These are phyloP conservation scores for Saccharomycopsis lassenensis DNA, from an alignment of 805 yeast genomes.

Conservation along the genomic window DNA sequence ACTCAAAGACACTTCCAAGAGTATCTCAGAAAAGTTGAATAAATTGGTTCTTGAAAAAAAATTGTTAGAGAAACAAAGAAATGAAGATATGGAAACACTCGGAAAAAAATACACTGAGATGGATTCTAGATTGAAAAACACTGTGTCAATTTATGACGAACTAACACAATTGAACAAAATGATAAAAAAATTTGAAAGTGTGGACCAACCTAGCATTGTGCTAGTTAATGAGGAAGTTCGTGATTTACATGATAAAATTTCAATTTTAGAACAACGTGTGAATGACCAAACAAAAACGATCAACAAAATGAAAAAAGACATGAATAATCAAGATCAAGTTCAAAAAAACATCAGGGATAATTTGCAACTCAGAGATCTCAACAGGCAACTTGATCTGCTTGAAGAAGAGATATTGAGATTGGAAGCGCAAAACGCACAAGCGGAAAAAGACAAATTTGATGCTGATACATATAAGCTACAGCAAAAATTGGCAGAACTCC, in stretches of 20 bases:
- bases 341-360: conserved; percentile 14
- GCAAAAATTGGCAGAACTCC: conserved; percentile 39
- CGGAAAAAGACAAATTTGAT: conserved; percentile 50
- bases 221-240: conserved; percentile 3
- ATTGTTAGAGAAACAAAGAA: too few species aligned
- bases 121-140: too few species aligned
- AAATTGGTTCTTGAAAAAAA: too few species aligned
- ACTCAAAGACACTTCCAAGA: conserved; percentile 18
- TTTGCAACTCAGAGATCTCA: conserved; percentile 14
- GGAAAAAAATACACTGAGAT: too few species aligned
- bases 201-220: not conserved
- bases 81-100: too few species aligned
- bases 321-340: conserved; percentile 14
- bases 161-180: not conserved
- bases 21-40: too few species aligned
- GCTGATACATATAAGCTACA: conserved; percentile 40
- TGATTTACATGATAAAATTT: conserved; percentile 5
- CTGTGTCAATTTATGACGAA: too few species aligned
- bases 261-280: not conserved
- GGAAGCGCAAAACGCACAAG: conserved; percentile 49
- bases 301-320: conserved; percentile 3
- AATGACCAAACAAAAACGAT: not conserved
- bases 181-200: not conserved
- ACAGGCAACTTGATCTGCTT: conserved; percentile 19
- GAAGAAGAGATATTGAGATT: conserved; percentile 29